Conservation (phyloP, 352 stramenopile genomes). For the Elongisporangium anandrum region DNA sequence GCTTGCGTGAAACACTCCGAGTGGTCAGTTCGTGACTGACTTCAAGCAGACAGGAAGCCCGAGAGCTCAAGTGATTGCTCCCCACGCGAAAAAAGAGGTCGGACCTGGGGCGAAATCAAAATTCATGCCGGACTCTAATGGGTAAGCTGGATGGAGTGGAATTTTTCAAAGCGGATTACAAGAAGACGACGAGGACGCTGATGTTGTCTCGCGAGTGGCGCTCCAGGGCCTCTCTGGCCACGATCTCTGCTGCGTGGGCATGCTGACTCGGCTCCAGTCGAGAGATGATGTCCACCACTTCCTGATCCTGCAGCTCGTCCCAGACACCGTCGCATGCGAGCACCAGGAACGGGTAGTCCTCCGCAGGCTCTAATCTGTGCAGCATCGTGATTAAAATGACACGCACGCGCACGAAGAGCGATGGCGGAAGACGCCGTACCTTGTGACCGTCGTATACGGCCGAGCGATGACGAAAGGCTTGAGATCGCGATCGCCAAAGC, state of each 20-base stretch:
- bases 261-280: constrained; percentile 29
- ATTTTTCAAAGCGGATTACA: constrained; percentile 16
- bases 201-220: constrained; percentile 73
- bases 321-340: constrained; percentile 79
- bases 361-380: constrained; percentile 32
- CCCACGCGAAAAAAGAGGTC: neutral
- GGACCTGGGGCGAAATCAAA: too few relatives aligned
- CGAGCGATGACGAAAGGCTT: constrained; percentile 66
- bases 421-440: constrained; percentile 16
- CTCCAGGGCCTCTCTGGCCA: constrained; percentile 52
- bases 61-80: neutral
- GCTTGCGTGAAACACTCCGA: neutral
- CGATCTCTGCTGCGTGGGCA: constrained; percentile 35
- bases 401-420: neutral
- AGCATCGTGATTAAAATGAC: neutral
- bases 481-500: constrained; percentile 70
- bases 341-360: constrained; percentile 63
- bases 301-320: constrained; percentile 75
- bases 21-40: neutral
- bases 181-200: constrained; percentile 70
- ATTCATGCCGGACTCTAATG: neutral
- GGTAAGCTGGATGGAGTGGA: neutral
- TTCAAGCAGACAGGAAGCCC: neutral
- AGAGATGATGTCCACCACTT: constrained; percentile 59
- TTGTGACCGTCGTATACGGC: constrained; percentile 37